A percentile compares a stretch with the other conserved stretches of the same genome.
phyloP scores from a whole-genome alignment of 1,284 basidiomycete species.

The Cutaneotrichosporon cavernicola region DNA sequence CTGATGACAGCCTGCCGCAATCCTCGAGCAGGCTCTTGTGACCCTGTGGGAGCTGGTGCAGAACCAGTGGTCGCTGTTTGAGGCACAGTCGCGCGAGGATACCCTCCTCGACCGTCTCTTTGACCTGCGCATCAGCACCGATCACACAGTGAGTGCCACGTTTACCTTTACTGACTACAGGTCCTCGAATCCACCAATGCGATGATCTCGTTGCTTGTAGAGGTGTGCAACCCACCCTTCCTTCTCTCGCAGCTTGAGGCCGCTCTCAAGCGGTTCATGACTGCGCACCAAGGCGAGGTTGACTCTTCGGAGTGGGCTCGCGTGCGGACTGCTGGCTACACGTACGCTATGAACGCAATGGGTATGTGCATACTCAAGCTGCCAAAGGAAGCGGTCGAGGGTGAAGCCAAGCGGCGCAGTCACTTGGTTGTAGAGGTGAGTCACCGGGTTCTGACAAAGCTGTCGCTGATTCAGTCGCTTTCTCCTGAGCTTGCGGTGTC shows the following conservation, averaged over 20 bases:
- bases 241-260: conserved; percentile 35
- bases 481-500: conserved; percentile 20
- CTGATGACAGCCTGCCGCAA: conserved; percentile 23
- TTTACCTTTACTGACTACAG: conserved; percentile 18
- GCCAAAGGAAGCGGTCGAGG: conserved; percentile 37
- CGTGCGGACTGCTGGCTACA: conserved; percentile 31
- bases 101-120: conserved; percentile 40
- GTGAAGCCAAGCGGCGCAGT: conserved; percentile 35
- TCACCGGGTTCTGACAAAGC: conserved; percentile 3
- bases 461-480: neutral
- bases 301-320: conserved; percentile 3
- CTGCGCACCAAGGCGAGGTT: conserved; percentile 14
- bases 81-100: conserved; percentile 33
- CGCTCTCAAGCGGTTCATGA: conserved; percentile 34
- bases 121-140: conserved; percentile 32
- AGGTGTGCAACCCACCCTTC: conserved; percentile 44
- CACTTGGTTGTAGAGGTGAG: conserved; percentile 37
- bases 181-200: conserved; percentile 47
- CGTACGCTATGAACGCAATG: conserved; percentile 42
- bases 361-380: conserved; percentile 45
- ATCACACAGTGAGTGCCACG: conserved; percentile 31
- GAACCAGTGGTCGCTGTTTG: conserved; percentile 46
- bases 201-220: conserved; percentile 39
- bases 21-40: conserved; percentile 42
- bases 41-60: conserved; percentile 48